phyloP scores from a whole-genome alignment of 139 green algal species.

The Haematococcus sp. region DNA sequence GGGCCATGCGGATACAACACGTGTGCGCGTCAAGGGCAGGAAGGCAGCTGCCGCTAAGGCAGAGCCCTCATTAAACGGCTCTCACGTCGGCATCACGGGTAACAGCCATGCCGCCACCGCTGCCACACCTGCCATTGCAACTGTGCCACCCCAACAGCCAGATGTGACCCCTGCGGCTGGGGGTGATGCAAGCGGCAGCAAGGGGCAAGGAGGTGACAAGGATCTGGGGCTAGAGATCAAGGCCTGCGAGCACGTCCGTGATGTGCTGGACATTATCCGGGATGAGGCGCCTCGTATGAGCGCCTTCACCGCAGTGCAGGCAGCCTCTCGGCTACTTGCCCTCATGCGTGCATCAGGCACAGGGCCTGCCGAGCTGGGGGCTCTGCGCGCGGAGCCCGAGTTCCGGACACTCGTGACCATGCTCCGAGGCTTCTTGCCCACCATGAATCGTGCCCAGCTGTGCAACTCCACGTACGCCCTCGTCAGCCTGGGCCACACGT shows the following conservation, averaged over 20 bases:
- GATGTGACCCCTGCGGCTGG: no score
- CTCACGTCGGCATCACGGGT: no score
- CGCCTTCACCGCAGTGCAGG: slow-evolving; percentile 11
- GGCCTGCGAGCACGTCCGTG: slow-evolving; percentile 19
- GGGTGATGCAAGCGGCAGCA: background rate
- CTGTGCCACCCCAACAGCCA: no score
- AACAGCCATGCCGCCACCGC: no score
- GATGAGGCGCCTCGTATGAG: slow-evolving; percentile 14
- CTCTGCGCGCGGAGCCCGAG: background rate
- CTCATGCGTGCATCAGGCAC: slow-evolving; percentile 3
- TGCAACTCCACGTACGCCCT: slow-evolving; percentile 15
- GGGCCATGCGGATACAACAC: no score
- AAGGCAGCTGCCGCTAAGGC: no score
- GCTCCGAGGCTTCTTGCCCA: background rate
- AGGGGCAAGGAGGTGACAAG: background rate
- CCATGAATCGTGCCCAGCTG: slow-evolving; percentile 32
- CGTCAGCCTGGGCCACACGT: background rate
- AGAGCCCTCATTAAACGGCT: no score
- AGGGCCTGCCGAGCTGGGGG: background rate
- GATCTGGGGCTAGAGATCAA: slow-evolving; percentile 13
- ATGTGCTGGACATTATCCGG: slow-evolving; percentile 25
- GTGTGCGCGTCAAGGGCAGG: no score
- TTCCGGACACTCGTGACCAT: background rate
- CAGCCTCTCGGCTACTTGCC: slow-evolving; percentile 7
- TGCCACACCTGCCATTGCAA: no score